Evolutionary conservation across 768 basidiomycete species (phyloP).

Genomic region (Mycena rebaudengoi): DNA sequence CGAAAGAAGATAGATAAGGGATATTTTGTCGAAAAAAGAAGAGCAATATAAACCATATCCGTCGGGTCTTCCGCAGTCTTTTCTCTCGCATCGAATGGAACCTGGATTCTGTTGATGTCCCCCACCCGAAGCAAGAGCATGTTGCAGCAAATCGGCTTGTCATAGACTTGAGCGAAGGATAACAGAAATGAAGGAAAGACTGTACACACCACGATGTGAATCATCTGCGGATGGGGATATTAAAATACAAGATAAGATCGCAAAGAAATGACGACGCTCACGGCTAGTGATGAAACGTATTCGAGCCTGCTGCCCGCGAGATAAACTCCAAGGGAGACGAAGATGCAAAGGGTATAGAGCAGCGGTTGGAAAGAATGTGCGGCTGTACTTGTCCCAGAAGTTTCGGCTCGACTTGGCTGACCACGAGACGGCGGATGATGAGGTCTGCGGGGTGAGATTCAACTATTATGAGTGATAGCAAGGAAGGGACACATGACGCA

Average conservation of each 20-base stretch:
- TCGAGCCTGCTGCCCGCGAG: conserved; percentile 4
- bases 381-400: background rate
- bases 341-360: conserved; percentile 9
- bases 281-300: conserved; percentile 9
- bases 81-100: too few species aligned
- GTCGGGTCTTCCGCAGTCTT: too few species aligned
- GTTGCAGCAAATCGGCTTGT: too few species aligned
- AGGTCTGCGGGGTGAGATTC: background rate
- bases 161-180: too few species aligned
- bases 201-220: conserved; percentile 8
- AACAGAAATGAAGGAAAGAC: too few species aligned
- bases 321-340: conserved; percentile 12
- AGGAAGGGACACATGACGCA: background rate
- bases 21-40: too few species aligned
- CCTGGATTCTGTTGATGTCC: too few species aligned
- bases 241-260: background rate
- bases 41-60: too few species aligned
- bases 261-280: background rate
- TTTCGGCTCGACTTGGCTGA: background rate
- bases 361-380: conserved; percentile 16
- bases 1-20: too few species aligned
- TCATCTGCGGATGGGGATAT: too few species aligned
- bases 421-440: conserved; percentile 1
- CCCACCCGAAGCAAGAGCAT: too few species aligned
- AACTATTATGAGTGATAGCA: background rate